Percentiles rank a stretch among this genome's conserved stretches.
phyloP scores from a whole-genome alignment of 2,329 filamentous ascomycete species.

The Colletotrichum sp. region DNA sequence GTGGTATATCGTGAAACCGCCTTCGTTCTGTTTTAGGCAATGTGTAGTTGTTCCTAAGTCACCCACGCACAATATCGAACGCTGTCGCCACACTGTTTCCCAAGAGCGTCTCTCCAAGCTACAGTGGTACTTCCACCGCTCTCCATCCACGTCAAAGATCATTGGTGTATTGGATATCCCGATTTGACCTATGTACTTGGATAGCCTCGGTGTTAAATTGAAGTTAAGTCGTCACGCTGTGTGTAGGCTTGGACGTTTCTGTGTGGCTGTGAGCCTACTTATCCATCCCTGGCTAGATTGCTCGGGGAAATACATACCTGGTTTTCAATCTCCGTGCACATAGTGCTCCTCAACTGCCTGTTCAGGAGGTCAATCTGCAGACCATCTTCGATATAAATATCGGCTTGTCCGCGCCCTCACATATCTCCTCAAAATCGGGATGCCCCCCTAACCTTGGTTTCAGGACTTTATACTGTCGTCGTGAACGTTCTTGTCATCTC shows the following conservation, averaged over 20 bases:
- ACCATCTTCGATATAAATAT: accelerated
- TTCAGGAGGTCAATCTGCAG: too few species aligned
- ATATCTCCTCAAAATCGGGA: not conserved
- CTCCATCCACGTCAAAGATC: not conserved
- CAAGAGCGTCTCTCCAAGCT: not conserved
- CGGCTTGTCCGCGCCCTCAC: accelerated
- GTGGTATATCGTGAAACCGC: too few species aligned
- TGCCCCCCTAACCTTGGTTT: not conserved
- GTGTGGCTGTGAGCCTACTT: too few species aligned
- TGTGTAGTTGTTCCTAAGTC: not conserved
- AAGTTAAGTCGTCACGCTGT: not conserved
- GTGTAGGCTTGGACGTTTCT: not conserved
- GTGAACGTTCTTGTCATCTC: not conserved
- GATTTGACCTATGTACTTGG: not conserved
- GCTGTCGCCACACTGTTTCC: not conserved
- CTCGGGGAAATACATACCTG: too few species aligned
- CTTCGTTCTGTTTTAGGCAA: not conserved
- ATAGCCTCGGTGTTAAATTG: not conserved
- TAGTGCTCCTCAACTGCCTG: too few species aligned
- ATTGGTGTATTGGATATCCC: not conserved
- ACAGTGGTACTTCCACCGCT: not conserved
- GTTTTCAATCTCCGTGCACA: too few species aligned
- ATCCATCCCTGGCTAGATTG: too few species aligned
- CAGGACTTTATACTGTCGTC: not conserved
- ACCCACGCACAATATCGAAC: not conserved